A percentile compares a stretch with the other conserved stretches of the same genome.
Evolutionary conservation across 306 rosid species (phyloP).

Genomic region (Prunus fruticosa): DNA sequence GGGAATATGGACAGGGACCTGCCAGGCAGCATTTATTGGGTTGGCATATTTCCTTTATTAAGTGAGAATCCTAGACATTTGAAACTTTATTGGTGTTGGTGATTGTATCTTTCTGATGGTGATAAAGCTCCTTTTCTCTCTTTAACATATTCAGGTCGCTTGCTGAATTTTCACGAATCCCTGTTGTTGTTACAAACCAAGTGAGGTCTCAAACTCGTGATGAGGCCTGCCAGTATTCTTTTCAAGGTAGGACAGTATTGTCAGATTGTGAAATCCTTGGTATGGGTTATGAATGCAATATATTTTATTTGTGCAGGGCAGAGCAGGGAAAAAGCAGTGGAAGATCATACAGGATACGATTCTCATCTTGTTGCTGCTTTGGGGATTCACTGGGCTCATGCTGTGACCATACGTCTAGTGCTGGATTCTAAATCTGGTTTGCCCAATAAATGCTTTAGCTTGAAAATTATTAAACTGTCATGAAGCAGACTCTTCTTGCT

Average conservation of each 20-base stretch:
- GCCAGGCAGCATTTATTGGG: constrained; percentile 67
- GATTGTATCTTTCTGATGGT: constrained; percentile 17
- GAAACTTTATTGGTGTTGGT: constrained; percentile 18
- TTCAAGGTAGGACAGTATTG: constrained; percentile 65
- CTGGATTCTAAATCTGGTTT: constrained; percentile 85
- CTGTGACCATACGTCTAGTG: constrained; percentile 89
- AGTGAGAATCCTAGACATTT: constrained; percentile 46
- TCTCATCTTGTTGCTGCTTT: constrained; percentile 94
- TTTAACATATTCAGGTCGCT: constrained; percentile 55
- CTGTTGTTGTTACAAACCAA: constrained; percentile 89
- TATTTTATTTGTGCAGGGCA: constrained; percentile 39
- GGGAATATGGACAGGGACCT: constrained; percentile 61
- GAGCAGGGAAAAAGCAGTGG: constrained; percentile 25
- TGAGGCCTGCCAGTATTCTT: constrained; percentile 61
- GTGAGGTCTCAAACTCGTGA: constrained; percentile 74
- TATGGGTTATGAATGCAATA: constrained; percentile 14
- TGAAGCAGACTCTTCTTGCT: neutral
- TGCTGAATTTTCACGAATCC: constrained; percentile 91
- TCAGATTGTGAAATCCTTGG: constrained; percentile 16
- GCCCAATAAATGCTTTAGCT: neutral
- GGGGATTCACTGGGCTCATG: constrained; percentile 97
- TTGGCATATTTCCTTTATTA: constrained; percentile 85
- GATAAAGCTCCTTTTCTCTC: constrained; percentile 12
- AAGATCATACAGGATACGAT: constrained; percentile 44
- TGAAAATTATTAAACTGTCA: neutral